A percentile compares a stretch with the other conserved stretches of the same genome.
These are phyloP conservation scores for Cryptococcus amylolentus DNA, from an alignment of 1,284 basidiomycete genomes.

Conservation along the genomic window DNA sequence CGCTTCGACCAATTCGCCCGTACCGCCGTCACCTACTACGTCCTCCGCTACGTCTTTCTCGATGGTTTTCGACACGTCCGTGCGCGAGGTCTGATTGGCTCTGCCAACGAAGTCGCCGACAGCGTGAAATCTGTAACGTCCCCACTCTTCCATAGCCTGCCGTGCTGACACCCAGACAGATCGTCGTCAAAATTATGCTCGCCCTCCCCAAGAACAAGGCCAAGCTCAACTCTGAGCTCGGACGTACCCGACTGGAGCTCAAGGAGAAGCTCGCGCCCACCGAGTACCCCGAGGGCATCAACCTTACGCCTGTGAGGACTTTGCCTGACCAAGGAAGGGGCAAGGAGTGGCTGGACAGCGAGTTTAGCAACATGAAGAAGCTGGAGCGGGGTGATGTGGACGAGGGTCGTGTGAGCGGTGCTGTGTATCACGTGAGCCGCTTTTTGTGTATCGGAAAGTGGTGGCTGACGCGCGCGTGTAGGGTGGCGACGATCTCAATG, in stretches of 20 bases:
- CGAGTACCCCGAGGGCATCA: conserved; percentile 57
- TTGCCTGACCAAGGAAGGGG: conserved; percentile 67
- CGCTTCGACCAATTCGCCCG: conserved; percentile 19
- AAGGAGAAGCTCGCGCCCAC: conserved; percentile 59
- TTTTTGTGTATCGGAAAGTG: not conserved
- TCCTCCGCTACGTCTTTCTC: conserved; percentile 22
- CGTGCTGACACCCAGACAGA: conserved; percentile 48
- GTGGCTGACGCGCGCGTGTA: conserved; percentile 39
- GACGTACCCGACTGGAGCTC: conserved; percentile 62
- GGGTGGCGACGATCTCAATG: conserved; percentile 74
- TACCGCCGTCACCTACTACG: conserved; percentile 19
- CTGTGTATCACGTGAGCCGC: conserved; percentile 71
- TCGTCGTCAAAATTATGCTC: conserved; percentile 61
- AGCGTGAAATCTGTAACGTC: conserved; percentile 31
- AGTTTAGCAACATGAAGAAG: conserved; percentile 77
- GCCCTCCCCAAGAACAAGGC: conserved; percentile 64
- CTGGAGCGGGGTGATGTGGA: conserved; percentile 56
- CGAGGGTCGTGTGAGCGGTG: conserved; percentile 75
- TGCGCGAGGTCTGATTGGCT: conserved; percentile 60
- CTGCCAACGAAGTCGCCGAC: conserved; percentile 25
- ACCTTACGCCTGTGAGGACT: conserved; percentile 53
- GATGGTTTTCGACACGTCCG: conserved; percentile 60
- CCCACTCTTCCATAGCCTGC: not conserved
- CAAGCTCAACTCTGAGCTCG: conserved; percentile 69
- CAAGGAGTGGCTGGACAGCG: conserved; percentile 70